Conservation (phyloP, 2,329 filamentous ascomycete species). For the Parastagonospora avenae region DNA sequence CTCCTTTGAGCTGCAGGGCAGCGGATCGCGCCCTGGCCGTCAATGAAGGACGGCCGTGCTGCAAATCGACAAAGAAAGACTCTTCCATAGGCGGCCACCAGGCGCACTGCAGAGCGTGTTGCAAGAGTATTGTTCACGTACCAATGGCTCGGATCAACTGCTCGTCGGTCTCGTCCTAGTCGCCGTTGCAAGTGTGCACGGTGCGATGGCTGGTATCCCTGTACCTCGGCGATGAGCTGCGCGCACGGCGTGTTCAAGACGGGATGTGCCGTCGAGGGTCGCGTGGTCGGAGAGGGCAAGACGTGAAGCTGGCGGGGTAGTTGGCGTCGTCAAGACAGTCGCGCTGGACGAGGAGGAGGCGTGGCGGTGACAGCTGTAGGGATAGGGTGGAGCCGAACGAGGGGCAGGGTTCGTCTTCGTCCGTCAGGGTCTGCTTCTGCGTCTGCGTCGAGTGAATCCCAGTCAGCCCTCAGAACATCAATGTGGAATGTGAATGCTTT, state of each 20-base stretch:
- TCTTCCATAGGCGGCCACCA: no score
- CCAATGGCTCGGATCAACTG: constrained; percentile 8
- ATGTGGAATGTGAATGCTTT: no score
- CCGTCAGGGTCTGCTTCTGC: constrained; percentile 3
- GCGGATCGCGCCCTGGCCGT: constrained; percentile 3
- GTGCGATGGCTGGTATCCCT: no score
- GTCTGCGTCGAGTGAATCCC: background rate
- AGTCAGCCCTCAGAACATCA: background rate
- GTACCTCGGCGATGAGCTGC: background rate
- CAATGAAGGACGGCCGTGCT: constrained; percentile 1
- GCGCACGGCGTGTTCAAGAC: background rate
- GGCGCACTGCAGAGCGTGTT: no score
- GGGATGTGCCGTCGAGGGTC: background rate
- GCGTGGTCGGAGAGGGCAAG: background rate
- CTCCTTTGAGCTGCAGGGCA: constrained; percentile 22
- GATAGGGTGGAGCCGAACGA: constrained; percentile 3
- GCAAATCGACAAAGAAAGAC: background rate
- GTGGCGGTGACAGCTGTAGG: constrained; percentile 1
- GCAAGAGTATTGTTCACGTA: constrained; percentile 8
- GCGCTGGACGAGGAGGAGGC: background rate
- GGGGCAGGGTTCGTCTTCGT: background rate
- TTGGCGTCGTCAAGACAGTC: background rate
- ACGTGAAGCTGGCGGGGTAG: no score
- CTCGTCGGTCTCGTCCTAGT: background rate
- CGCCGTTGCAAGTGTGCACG: background rate